These are phyloP conservation scores for Pseudodiploospora longispora DNA, from an alignment of 2,329 filamentous ascomycete genomes.

Conservation along the genomic window DNA sequence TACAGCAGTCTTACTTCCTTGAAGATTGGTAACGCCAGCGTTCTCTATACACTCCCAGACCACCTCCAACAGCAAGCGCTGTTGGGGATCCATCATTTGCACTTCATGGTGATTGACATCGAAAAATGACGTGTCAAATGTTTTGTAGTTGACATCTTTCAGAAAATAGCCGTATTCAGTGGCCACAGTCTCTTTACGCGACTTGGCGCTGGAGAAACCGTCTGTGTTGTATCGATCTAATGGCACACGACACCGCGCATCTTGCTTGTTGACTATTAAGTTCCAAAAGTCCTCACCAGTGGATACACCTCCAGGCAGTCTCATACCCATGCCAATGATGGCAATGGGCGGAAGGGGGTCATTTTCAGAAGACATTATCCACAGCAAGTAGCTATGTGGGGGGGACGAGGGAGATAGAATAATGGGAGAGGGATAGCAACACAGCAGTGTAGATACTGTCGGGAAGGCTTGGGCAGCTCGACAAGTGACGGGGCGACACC, in stretches of 20 bases:
- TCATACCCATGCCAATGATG: constrained; percentile 23
- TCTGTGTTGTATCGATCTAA: constrained; percentile 18
- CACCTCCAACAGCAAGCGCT: constrained; percentile 19
- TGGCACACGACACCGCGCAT: constrained; percentile 17
- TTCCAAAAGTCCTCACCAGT: constrained; percentile 22
- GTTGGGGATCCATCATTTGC: constrained; percentile 22
- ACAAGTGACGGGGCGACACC: no score
- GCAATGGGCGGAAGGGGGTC: constrained; percentile 18
- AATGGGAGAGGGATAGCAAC: no score
- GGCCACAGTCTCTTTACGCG: constrained; percentile 5
- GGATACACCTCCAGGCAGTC: constrained; percentile 21
- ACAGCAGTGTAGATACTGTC: no score
- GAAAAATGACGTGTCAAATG: constrained; percentile 25
- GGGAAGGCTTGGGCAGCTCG: no score
- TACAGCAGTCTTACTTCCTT: constrained; percentile 18
- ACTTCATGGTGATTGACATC: constrained; percentile 19
- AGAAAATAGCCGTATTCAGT: constrained; percentile 21
- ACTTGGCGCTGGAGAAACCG: constrained; percentile 13
- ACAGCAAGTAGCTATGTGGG: no score
- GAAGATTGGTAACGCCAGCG: constrained; percentile 16
- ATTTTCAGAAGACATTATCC: background rate
- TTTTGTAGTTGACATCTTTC: constrained; percentile 12
- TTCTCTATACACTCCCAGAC: constrained; percentile 19
- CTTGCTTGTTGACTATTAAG: constrained; percentile 20
- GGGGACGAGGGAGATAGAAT: no score